These are phyloP conservation scores for Aotearoamyces nothofagi DNA, from an alignment of 2,329 filamentous ascomycete genomes.

Conservation along the genomic window DNA sequence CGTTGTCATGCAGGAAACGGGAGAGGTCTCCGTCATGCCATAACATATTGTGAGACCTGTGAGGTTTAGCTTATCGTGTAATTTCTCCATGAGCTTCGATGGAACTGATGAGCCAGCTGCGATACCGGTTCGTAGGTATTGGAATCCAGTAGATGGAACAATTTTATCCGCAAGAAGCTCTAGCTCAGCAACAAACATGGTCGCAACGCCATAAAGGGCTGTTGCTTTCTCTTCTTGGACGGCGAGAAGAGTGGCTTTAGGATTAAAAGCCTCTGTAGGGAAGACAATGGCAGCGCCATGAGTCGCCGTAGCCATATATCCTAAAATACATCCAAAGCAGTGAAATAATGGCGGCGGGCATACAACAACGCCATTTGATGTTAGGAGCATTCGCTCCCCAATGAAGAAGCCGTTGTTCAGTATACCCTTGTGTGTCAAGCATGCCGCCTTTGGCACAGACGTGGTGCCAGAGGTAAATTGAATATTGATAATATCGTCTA, in stretches of 20 bases:
- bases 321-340: constrained; percentile 83
- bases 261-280: constrained; percentile 76
- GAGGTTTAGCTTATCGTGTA: constrained; percentile 63
- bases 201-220: constrained; percentile 73
- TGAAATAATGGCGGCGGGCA: constrained; percentile 78
- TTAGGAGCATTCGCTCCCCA: constrained; percentile 71
- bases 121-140: constrained; percentile 72
- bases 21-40: constrained; percentile 23
- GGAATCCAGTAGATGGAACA: constrained; percentile 34
- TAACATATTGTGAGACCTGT: constrained; percentile 85
- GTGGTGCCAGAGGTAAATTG: constrained; percentile 98
- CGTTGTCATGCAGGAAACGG: constrained; percentile 49
- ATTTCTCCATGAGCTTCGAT: constrained; percentile 59
- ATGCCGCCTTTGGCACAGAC: constrained; percentile 78
- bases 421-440: constrained; percentile 71
- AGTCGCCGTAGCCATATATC: constrained; percentile 92
- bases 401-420: constrained; percentile 86
- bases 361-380: constrained; percentile 57
- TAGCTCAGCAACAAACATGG: constrained; percentile 86
- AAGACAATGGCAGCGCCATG: constrained; percentile 72
- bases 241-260: constrained; percentile 27
- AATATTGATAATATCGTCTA: constrained; percentile 74
- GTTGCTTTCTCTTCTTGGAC: constrained; percentile 1
- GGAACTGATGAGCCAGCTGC: constrained; percentile 80
- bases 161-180: constrained; percentile 49